Evolutionary conservation across 2,329 filamentous ascomycete genomes (phyloP).

Genomic region (Cordyceps javanica): DNA sequence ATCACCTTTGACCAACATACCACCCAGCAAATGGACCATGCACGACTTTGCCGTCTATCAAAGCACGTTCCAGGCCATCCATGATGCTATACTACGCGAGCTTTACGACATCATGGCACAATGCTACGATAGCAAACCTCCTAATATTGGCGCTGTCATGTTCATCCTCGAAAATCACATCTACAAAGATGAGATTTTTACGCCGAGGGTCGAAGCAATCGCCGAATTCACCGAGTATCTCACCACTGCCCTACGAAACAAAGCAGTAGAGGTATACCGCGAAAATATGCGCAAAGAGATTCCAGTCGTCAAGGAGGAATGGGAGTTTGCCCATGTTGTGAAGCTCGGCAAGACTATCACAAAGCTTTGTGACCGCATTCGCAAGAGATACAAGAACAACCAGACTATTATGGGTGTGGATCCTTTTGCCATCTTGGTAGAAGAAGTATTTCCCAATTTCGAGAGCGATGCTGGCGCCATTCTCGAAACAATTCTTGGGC

Average conservation of each 20-base stretch:
- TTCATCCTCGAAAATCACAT: slow-evolving; percentile 78
- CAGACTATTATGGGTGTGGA: slow-evolving; percentile 76
- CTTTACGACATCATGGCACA: slow-evolving; percentile 82
- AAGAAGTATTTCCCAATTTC: slow-evolving; percentile 82
- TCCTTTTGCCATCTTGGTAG: slow-evolving; percentile 63
- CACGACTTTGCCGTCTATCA: slow-evolving; percentile 67
- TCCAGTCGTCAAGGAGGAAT: slow-evolving; percentile 71
- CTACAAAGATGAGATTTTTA: slow-evolving; percentile 69
- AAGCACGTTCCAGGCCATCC: slow-evolving; percentile 64
- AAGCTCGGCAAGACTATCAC: slow-evolving; percentile 81
- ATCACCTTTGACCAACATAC: slow-evolving; percentile 48
- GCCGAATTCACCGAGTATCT: slow-evolving; percentile 68
- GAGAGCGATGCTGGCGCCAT: slow-evolving; percentile 84
- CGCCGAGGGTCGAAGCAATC: slow-evolving; percentile 61
- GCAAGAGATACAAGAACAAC: slow-evolving; percentile 85
- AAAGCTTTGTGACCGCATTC: slow-evolving; percentile 78
- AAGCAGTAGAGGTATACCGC: slow-evolving; percentile 74
- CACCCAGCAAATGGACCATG: slow-evolving; percentile 59
- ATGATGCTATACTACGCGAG: slow-evolving; percentile 80
- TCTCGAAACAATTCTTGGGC: slow-evolving; percentile 71
- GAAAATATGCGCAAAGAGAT: slow-evolving; percentile 73
- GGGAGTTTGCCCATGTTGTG: slow-evolving; percentile 89
- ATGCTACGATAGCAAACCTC: slow-evolving; percentile 84
- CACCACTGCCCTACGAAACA: slow-evolving; percentile 63
- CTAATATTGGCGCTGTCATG: slow-evolving; percentile 72